Evolutionary conservation across 495 filamentous ascomycete species (phyloP), one percentile per base, ranked within the genome.

Genomic region (Penicillium mononematosum): DNA sequence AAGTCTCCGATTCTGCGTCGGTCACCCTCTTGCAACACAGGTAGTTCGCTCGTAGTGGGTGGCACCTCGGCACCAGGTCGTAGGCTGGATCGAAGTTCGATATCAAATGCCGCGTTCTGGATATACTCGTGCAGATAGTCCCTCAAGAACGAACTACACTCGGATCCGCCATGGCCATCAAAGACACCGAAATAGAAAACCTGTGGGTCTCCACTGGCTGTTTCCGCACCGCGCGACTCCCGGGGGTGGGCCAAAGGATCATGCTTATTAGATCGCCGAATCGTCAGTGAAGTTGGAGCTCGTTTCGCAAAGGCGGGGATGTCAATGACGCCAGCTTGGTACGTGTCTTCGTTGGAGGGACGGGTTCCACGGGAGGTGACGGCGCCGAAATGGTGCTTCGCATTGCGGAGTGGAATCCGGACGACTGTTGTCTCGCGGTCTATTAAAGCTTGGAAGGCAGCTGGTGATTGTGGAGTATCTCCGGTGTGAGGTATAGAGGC

Each of bases 151-250:
- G 84, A 83, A 67, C 89, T 93, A 67, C 94, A 98, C 64, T 97
- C 90, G 32, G 76, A 81, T 17, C 94, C 94, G 20, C 94, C 94
- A 77, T 98, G 94, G 20, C 94, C 94, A 75, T 98, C 94, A 65
- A 98, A 98, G 0, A 98, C 86, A 3, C 83, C 91, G 73, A 96
- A 98, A 70, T 98, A 98, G 72, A 98, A 98, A 7, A 97, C 88
- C 66, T 96, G 92, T 8, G 92, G 92, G 69, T 96, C 92, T 8
- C 91, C 92, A 60, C 84, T 88, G 4, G 88, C 83, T 46, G 84
- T 87, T 53, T 89, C 85, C 17, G 90, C 89, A 11, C 78, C 83
- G 6, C 70, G 68, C 73, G 74, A 74, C 56, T 76, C 75, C 10
- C 71, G 69, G 19, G 73, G 64, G 4, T 72, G 55, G 44, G 71